Conservation (phyloP, 2,329 filamentous ascomycete species). For the Fusarium vanettenii region DNA sequence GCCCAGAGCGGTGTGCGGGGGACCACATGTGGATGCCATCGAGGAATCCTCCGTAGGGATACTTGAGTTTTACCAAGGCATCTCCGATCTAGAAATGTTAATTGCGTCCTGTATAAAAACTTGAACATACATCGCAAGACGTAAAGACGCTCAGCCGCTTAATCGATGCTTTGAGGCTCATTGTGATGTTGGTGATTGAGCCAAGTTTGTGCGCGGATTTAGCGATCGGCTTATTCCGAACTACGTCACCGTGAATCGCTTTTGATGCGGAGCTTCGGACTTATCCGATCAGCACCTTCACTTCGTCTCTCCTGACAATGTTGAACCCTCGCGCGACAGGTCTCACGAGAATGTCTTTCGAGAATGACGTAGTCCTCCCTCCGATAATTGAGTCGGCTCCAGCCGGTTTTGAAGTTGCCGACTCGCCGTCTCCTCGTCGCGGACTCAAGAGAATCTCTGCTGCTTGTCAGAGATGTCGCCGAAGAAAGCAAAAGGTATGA, state of each 20-base stretch:
- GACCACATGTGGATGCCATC: conserved; percentile 41
- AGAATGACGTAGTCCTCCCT: conserved; percentile 26
- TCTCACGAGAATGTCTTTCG: conserved; percentile 11
- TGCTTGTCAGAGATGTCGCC: conserved; percentile 36
- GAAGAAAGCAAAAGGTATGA: conserved; percentile 38
- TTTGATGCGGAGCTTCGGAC: not conserved
- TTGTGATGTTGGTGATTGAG: not conserved
- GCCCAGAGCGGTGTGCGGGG: conserved; percentile 11
- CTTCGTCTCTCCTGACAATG: not conserved
- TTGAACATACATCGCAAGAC: not conserved
- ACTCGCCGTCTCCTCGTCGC: conserved; percentile 20
- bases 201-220: not conserved
- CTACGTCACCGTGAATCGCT: not conserved
- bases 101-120: not conserved
- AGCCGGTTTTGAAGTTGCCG: conserved; percentile 5
- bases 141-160: not conserved
- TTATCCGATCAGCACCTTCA: not conserved
- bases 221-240: not conserved
- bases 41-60: conserved; percentile 41
- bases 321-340: not conserved
- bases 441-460: conserved; percentile 36
- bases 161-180: not conserved
- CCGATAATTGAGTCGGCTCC: conserved; percentile 12
- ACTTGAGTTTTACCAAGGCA: conserved; percentile 42
- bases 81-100: conserved; percentile 29